Conservation (phyloP, 1,284 basidiomycete species). For the Rhodotorula glutinis region DNA sequence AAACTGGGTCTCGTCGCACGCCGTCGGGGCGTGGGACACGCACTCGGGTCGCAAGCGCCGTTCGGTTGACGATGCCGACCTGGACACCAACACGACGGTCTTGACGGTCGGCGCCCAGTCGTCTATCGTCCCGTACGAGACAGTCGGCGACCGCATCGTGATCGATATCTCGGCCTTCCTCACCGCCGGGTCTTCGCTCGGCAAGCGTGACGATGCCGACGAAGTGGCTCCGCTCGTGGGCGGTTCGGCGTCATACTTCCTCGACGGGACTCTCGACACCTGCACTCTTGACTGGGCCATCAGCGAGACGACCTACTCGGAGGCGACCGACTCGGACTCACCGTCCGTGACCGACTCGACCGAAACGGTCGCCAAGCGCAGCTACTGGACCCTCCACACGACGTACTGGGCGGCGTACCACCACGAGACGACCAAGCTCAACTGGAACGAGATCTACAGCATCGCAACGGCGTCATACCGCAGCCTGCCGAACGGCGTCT, state of each 20-base stretch:
- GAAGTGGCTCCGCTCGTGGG: neutral
- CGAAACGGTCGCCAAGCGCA: neutral
- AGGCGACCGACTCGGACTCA: neutral
- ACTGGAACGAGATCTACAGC: neutral
- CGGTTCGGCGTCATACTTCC: neutral
- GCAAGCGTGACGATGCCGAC: neutral
- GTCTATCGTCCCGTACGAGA: neutral
- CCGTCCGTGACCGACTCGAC: neutral
- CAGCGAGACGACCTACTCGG: neutral
- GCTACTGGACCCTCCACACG: conserved; percentile 1
- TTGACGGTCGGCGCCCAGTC: neutral
- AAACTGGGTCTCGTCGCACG: neutral
- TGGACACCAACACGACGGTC: neutral
- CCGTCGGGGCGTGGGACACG: neutral
- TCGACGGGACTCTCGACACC: neutral
- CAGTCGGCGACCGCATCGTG: neutral
- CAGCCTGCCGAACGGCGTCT: neutral
- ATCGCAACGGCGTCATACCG: neutral
- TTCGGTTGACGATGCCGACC: neutral
- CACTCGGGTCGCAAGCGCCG: neutral
- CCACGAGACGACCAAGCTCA: neutral
- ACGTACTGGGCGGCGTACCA: neutral
- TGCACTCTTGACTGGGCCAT: neutral
- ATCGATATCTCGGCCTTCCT: neutral
- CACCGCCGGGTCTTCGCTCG: neutral